A percentile compares a stretch with the other conserved stretches of the same genome.
phyloP scores from a whole-genome alignment of 192 early-diverging fungal species.

The Dispira parvispora region DNA sequence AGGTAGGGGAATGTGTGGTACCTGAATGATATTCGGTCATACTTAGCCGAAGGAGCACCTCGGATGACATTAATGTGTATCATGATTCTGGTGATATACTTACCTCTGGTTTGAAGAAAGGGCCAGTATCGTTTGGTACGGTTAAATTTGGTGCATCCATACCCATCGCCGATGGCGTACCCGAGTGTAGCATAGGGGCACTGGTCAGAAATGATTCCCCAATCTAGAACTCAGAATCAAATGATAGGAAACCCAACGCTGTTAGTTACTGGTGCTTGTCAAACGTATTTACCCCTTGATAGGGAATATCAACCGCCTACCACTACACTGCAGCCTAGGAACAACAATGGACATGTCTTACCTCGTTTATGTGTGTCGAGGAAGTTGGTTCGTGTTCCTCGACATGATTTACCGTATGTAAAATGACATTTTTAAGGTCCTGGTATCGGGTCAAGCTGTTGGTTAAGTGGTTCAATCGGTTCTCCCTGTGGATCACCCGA shows the following conservation, averaged over 20 bases:
- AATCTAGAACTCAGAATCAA: background rate
- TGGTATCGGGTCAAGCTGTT: conserved; percentile 4
- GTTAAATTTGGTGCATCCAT: too few species aligned
- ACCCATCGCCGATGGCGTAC: too few species aligned
- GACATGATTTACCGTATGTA: conserved; percentile 8
- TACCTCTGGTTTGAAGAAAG: too few species aligned
- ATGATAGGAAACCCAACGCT: background rate
- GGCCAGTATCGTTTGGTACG: too few species aligned
- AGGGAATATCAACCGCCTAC: background rate
- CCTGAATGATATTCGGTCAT: too few species aligned
- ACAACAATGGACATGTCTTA: background rate
- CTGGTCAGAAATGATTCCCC: too few species aligned
- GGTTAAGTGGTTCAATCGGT: background rate
- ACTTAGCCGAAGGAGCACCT: too few species aligned
- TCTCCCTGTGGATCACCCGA: background rate
- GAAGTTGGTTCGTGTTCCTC: background rate
- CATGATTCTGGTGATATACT: too few species aligned
- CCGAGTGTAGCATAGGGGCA: too few species aligned
- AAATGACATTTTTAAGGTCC: conserved; percentile 10
- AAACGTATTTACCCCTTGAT: background rate
- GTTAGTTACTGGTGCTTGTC: background rate
- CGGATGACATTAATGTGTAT: too few species aligned
- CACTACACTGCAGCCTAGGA: background rate
- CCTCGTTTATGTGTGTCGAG: background rate
- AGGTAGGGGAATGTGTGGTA: too few species aligned